These are phyloP conservation scores for Yamadazyma takamatsuzukensis DNA, from an alignment of 805 yeast genomes.

Conservation along the genomic window DNA sequence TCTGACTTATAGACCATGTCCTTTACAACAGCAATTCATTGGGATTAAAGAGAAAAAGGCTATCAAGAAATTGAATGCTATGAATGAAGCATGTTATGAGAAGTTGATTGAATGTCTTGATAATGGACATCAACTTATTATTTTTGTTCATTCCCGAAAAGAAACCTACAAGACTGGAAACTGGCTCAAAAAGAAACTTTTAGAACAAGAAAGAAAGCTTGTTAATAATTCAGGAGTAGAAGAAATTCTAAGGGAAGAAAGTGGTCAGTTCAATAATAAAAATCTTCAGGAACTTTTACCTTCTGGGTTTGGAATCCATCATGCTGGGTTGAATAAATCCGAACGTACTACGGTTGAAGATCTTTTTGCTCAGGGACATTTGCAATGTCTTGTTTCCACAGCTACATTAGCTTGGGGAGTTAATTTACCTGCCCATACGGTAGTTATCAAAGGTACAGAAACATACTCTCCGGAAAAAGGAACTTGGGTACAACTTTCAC, in stretches of 20 bases:
- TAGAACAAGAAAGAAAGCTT: conserved; percentile 44
- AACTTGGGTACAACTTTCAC: conserved; percentile 84
- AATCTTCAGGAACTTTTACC: conserved; percentile 59
- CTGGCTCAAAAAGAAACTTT: conserved; percentile 60
- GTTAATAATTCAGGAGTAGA: conserved; percentile 47
- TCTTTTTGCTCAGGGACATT: conserved; percentile 80
- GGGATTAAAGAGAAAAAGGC: conserved; percentile 86
- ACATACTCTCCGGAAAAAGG: conserved; percentile 90
- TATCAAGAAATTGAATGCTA: conserved; percentile 70
- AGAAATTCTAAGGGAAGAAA: conserved; percentile 63
- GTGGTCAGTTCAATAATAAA: conserved; percentile 50
- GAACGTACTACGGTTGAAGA: conserved; percentile 83
- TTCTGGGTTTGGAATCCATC: conserved; percentile 83
- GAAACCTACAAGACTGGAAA: conserved; percentile 85
- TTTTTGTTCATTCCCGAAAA: conserved; percentile 91
- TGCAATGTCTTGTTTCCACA: conserved; percentile 82
- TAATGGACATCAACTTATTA: conserved; percentile 73
- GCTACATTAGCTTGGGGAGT: conserved; percentile 98
- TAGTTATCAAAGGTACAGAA: conserved; percentile 89
- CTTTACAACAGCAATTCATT: conserved; percentile 80
- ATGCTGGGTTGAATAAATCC: conserved; percentile 75
- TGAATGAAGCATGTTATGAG: conserved; percentile 89
- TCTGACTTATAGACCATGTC: conserved; percentile 85
- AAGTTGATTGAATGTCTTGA: conserved; percentile 54
- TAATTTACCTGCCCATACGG: conserved; percentile 92